A percentile compares a stretch with the other conserved stretches of the same genome.
phyloP scores from a whole-genome alignment of 73 alveolate species.

The Paramecium biaurelia region DNA sequence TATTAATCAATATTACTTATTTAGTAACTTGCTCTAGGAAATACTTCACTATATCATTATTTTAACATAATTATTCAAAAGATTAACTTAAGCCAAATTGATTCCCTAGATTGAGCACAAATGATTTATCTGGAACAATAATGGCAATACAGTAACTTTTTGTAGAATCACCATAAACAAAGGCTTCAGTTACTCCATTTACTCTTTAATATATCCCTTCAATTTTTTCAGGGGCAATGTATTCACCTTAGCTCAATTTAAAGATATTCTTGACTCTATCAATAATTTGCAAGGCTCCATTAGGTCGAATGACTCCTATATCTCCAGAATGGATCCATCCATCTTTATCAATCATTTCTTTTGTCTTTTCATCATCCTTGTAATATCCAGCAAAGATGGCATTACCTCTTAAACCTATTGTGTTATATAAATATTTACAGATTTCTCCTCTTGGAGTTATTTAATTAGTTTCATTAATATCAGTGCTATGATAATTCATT shows the following conservation, averaged over 20 bases:
- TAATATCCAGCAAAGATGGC: constrained; percentile 84
- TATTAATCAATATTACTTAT: not conserved
- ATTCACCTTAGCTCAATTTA: constrained; percentile 91
- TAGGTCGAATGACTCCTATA: constrained; percentile 72
- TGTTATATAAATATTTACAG: constrained; percentile 36
- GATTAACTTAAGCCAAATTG: not conserved
- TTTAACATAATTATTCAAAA: constrained; percentile 62
- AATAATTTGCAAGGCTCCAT: constrained; percentile 75
- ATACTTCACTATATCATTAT: not conserved
- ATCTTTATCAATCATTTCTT: constrained; percentile 84
- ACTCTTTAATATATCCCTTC: constrained; percentile 80
- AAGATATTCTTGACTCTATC: constrained; percentile 92
- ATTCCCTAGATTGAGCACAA: constrained; percentile 63
- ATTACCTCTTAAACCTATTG: constrained; percentile 71
- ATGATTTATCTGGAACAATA: constrained; percentile 83
- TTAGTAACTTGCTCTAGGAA: constrained; percentile 46
- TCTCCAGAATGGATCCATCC: constrained; percentile 98
- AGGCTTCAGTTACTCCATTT: constrained; percentile 78
- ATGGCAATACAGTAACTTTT: constrained; percentile 81
- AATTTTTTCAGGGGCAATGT: constrained; percentile 93
- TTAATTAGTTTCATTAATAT: constrained; percentile 68
- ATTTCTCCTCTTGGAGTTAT: constrained; percentile 91
- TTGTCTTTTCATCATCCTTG: constrained; percentile 85
- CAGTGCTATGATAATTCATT: constrained; percentile 80
- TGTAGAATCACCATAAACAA: constrained; percentile 92